phyloP scores from a whole-genome alignment of 202 grass and related monocot genomes.

The Carex arenaria region DNA sequence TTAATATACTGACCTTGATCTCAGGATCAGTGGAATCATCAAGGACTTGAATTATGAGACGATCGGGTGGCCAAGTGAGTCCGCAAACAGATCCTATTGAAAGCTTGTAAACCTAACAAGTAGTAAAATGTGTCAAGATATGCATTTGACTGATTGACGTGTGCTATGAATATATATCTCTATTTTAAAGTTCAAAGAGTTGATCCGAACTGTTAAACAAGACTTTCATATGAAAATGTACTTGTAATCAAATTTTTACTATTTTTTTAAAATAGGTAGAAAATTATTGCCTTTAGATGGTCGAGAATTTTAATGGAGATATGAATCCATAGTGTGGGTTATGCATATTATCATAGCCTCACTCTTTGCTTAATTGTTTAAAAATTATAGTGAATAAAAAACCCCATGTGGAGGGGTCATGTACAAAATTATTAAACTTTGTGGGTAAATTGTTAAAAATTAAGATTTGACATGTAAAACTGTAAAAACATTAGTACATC shows the following conservation, averaged over 20 bases:
- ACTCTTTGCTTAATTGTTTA: not conserved
- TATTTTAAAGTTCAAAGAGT: no score
- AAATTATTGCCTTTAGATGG: no score
- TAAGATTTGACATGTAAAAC: not conserved
- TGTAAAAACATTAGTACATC: not conserved
- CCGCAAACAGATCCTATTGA: slow-evolving; percentile 79
- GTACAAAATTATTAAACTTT: not conserved
- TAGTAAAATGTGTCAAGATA: not conserved
- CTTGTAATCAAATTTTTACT: no score
- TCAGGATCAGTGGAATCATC: slow-evolving; percentile 84
- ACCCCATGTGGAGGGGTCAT: no score
- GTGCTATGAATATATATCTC: no score
- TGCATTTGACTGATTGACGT: no score
- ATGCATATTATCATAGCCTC: no score
- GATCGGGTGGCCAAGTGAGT: slow-evolving; percentile 76
- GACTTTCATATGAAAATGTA: no score
- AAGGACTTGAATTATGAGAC: slow-evolving; percentile 84
- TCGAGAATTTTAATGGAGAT: no score
- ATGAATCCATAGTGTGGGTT: no score
- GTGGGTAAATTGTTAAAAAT: not conserved
- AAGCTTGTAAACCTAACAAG: slow-evolving; percentile 65
- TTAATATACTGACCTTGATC: slow-evolving; percentile 39
- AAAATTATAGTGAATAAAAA: not conserved
- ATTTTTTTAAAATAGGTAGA: no score
- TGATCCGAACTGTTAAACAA: no score